Evolutionary conservation across 371 early-diverging fungal genomes (phyloP), one percentile per base, ranked within the genome.

Genomic region (Mucor plumbeus): DNA sequence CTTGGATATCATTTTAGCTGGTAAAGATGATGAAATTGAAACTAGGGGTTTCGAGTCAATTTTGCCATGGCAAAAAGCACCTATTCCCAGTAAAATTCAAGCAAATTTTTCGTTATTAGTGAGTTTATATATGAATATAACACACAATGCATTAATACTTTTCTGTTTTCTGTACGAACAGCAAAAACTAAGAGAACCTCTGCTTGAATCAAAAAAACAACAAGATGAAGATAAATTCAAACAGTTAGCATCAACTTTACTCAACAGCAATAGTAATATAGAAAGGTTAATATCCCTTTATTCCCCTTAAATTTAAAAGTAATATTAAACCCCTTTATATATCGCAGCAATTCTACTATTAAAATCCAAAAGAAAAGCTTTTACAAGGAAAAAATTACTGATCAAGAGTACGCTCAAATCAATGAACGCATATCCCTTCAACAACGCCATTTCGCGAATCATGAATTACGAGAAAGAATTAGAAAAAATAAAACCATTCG

Each of bases 351-450:
- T 19, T 19, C 48, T 48, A 19, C 7, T 48, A 50, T 21, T 50
- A 50, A 50, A 38, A 38, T 38, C 9, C 11, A 93, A 54, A 94
- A 93, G 76, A 89, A 92, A 59, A 90, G 89, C 38, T 88, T 95
- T 14, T 95, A 94, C 69, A 91, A 92, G 68, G 86, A 89, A 65
- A 93, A 92, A 68, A 86, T 94, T 33, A 96, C 95, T 1, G 92
- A 91, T 65, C 85, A 88, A 47, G 95, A 96, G 69, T 86, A 84
- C 81, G 88, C 85, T 19, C 91, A 95, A 63, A 95, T 96, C 70
- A 84, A 90, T 66, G 88, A 92, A 73, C 88, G 95, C 5, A 92
- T 96, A 6, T 92, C 91, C 4, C 83, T 95, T 54, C 95, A 95
- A 69, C 95, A 93, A 70, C 86, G 86, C 53, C 88, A 88, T 80